Conservation (phyloP, 2,329 filamentous ascomycete species). For the Ophiostoma sp. region DNA sequence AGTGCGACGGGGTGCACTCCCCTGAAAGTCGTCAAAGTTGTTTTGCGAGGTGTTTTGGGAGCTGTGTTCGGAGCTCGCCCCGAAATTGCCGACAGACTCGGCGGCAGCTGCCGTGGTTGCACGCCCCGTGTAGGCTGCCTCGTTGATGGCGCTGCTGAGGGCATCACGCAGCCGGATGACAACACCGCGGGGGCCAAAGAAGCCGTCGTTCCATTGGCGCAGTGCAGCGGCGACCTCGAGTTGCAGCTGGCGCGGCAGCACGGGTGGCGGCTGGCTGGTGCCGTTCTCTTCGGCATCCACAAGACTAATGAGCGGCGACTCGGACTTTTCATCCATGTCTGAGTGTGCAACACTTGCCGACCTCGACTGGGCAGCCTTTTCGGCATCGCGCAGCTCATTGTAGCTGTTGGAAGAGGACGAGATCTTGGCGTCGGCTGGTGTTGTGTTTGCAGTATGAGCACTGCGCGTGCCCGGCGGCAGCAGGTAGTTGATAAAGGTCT, state of each 20-base stretch:
- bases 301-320: conserved; percentile 19
- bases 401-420: neutral
- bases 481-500: conserved; percentile 53
- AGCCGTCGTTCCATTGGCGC: conserved; percentile 52
- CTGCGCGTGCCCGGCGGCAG: conserved; percentile 42
- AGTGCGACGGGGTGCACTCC: neutral
- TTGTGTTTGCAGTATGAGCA: neutral
- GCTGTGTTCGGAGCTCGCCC: neutral
- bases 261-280: conserved; percentile 29
- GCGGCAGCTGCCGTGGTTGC: neutral
- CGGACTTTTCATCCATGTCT: conserved; percentile 33
- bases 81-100: neutral
- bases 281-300: conserved; percentile 11
- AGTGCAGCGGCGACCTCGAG: conserved; percentile 38
- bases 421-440: neutral
- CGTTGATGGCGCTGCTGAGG: conserved; percentile 20
- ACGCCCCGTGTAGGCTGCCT: neutral
- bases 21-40: neutral
- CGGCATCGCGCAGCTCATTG: neutral
- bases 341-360: conserved; percentile 25
- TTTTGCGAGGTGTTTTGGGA: conserved; percentile 1
- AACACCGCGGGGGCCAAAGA: conserved; percentile 49
- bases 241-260: conserved; percentile 20
- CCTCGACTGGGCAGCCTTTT: conserved; percentile 47
- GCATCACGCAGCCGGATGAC: conserved; percentile 35